Conservation (phyloP, 352 stramenopile species). For the Elongisporangium senticosum region DNA sequence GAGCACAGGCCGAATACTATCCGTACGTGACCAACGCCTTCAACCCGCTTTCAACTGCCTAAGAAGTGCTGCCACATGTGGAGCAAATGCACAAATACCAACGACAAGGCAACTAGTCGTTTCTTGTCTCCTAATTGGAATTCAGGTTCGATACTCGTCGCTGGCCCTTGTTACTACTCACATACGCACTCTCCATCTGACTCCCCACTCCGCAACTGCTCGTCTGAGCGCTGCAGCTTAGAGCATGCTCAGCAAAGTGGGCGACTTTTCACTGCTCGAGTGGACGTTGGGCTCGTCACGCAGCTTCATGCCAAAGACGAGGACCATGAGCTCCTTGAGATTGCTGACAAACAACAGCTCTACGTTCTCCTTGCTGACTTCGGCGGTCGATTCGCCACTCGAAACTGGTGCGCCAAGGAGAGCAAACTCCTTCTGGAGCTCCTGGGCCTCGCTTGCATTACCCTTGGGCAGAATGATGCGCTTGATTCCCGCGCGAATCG, state of each 20-base stretch:
- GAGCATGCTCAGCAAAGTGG: conserved; percentile 44
- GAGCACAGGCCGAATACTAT: conserved; percentile 69
- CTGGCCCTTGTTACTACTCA: not conserved
- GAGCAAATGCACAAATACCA: not conserved
- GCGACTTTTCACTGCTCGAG: conserved; percentile 12
- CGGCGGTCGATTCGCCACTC: conserved; percentile 10
- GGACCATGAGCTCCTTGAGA: conserved; percentile 51
- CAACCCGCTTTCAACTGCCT: conserved; percentile 38
- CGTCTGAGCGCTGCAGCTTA: conserved; percentile 11
- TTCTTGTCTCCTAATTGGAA: not conserved
- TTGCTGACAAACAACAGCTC: conserved; percentile 67
- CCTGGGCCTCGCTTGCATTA: conserved; percentile 70
- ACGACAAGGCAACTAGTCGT: not conserved
- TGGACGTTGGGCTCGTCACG: conserved; percentile 24
- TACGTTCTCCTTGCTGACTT: conserved; percentile 19
- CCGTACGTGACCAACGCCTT: conserved; percentile 83
- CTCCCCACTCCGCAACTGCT: not conserved
- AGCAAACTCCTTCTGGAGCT: conserved; percentile 60
- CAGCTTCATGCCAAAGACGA: conserved; percentile 67
- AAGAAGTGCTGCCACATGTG: not conserved
- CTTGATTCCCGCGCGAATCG: conserved; percentile 80
- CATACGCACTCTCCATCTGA: not conserved
- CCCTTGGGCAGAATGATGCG: conserved; percentile 69
- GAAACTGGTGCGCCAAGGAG: not conserved
- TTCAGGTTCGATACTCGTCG: not conserved